phyloP scores from a whole-genome alignment of 192 early-diverging fungal species.

The Gaertneriomyces sp. region DNA sequence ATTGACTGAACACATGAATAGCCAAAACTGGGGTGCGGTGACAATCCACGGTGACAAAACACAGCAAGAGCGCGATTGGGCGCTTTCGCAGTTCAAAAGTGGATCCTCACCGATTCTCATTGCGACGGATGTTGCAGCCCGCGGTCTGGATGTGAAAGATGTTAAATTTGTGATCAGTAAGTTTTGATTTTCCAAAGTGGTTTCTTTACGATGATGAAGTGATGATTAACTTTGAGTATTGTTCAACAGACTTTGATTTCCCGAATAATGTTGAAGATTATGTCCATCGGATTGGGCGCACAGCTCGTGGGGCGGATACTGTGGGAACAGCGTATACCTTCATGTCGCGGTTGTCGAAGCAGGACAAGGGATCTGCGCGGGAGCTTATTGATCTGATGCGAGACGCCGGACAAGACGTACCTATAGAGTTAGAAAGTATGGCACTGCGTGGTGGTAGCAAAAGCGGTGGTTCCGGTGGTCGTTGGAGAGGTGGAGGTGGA shows the following conservation, averaged over 20 bases:
- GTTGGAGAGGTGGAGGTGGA: conserved; percentile 52
- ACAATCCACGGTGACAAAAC: conserved; percentile 97
- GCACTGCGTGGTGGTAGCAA: conserved; percentile 47
- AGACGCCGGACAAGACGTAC: conserved; percentile 88
- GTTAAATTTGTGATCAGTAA: conserved; percentile 72
- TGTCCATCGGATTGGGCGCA: conserved; percentile 58
- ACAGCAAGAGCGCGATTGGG: conserved; percentile 96
- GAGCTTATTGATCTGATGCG: conserved; percentile 79
- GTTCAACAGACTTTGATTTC: conserved; percentile 53
- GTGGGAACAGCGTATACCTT: conserved; percentile 45
- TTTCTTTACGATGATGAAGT: neutral
- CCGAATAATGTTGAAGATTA: conserved; percentile 85
- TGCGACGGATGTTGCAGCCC: conserved; percentile 82
- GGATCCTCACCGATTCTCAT: conserved; percentile 89
- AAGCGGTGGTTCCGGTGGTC: conserved; percentile 49
- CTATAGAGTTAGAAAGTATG: conserved; percentile 63
- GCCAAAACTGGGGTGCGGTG: conserved; percentile 52
- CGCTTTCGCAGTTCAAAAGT: conserved; percentile 84
- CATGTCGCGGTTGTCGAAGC: conserved; percentile 36
- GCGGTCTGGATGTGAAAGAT: conserved; percentile 74
- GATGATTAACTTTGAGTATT: neutral
- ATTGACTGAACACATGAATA: conserved; percentile 33
- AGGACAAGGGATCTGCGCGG: conserved; percentile 47
- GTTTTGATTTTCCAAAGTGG: neutral
- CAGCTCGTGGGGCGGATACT: conserved; percentile 38